Base-by-base conservation (phyloP, 2,329 filamentous ascomycete species). In the Fusarium sp. region DNA sequence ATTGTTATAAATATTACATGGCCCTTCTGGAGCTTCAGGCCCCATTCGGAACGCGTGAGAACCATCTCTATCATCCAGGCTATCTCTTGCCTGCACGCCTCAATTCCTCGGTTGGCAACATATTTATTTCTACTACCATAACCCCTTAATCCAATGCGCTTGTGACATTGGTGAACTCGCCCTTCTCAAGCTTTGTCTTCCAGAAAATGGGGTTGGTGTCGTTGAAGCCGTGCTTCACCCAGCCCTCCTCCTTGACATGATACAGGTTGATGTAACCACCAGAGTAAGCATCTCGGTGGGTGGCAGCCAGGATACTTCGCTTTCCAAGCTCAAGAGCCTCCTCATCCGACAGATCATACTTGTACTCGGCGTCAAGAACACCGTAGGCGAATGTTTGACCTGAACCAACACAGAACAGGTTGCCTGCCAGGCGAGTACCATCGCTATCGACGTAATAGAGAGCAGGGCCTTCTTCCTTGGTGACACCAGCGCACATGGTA, bases 171-270 rank as follows among this genome's bases (percentile, higher is more conserved):
- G 92, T 95, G 83, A 99, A 99, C 86, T 99, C 96, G 82, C 95
- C 95, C 90, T 97, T 97, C 82, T 97, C 92, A 79, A 99, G 85
- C 90, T 99, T 99, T 53, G 95, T 98, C 88, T 97, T 92, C 96
- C 96, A 99, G 91, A 99, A 99, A 80, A 98, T 97, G 46, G 95
- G 95, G 87, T 98, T 98, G 76, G 95, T 98, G 83, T 99, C 96
- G 80, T 87, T 94, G 88, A 99, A 99, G 70, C 96, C 96, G 80
- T 98, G 95, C 89, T 97, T 97, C 79, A 97, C 95, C 96, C 96
- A 99, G 77, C 96, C 96, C 72, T 94, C 92, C 86, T 99, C 95
- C 90, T 98, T 98, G 81, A 99, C 95, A 80, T 99, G 96, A 85
- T 99, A 99, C 80, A 98, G 81, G 86, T 99, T 99, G 88, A 99